Base-by-base conservation (phyloP, 148 eudicot species). In the Talinum fruticosum region DNA sequence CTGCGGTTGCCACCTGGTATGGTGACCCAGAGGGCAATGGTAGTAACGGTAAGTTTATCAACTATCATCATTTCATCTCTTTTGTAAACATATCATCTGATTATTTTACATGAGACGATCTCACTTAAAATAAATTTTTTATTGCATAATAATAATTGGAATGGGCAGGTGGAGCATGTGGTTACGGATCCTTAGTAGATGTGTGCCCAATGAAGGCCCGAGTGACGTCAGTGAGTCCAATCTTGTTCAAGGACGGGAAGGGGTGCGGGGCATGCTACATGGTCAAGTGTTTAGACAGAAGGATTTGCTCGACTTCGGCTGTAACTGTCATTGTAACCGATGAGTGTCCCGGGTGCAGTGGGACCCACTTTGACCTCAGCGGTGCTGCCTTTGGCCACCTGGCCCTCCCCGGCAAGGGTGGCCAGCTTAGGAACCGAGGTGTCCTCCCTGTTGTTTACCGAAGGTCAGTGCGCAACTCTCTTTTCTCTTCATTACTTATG, bases 231-330 rank as follows among this genome's bases (percentile, higher is more conserved):
- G 94, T 88, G 85, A 91, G 87, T 67, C 94, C 97, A 69, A 74
- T 87, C 15, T 78, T 96, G 75, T 96, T 91, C 81, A 91, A 87
- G 82, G 86, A 80, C 1, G 99, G 99, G 5, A 94, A 93, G 81
- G 99, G 99, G 0, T 96, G 99, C 76, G 99, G 99, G 66, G 97
- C 99, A 16, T 96, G 99, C 64, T 96, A 88, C 76, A 93, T 92
- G 49, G 97, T 96, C 32, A 90, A 76, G 87, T 96, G 99, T 79
- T 41, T 93, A 21, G 99, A 96, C 87, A 75, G 37, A 7, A 77
- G 85, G 16, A 89, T 93, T 24, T 96, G 99, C 79, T 90, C 97
- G 2, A 79, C 88, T 34, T 82, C 90, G 78, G 93, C 97, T 5
- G 99, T 85, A 19, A 96, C 99, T 0, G 97, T 96, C 49, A 93